Percentiles rank a stretch among this genome's conserved stretches.
Evolutionary conservation across 2,329 filamentous ascomycete species (phyloP).

Genomic region (Fusarium kyushuense): DNA sequence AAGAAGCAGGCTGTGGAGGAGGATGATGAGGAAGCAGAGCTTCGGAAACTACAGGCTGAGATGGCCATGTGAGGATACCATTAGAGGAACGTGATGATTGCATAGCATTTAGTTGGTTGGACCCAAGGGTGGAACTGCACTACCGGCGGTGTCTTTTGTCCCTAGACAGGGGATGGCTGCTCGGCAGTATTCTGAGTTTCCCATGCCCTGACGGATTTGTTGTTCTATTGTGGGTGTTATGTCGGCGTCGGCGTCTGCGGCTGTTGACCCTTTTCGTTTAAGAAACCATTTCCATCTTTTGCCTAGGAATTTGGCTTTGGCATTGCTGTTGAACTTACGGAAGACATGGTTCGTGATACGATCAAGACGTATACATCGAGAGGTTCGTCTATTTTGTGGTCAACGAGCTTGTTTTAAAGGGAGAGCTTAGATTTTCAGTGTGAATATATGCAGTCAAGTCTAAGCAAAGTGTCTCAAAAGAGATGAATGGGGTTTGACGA

Average conservation of each 20-base stretch:
- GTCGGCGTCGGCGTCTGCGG: conserved; percentile 52
- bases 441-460: conserved; percentile 38
- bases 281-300: conserved; percentile 35
- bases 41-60: conserved; percentile 92
- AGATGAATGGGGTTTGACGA: background rate
- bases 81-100: conserved; percentile 33
- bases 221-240: conserved; percentile 46
- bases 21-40: conserved; percentile 95
- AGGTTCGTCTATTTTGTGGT: conserved; percentile 5
- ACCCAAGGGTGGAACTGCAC: conserved; percentile 24
- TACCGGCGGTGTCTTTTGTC: conserved; percentile 17
- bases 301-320: conserved; percentile 24
- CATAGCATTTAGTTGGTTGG: conserved; percentile 46
- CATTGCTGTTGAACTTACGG: conserved; percentile 9
- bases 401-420: conserved; percentile 28
- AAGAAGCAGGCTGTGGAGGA: conserved; percentile 69
- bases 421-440: conserved; percentile 48
- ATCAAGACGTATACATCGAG: background rate
- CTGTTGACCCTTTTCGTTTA: conserved; percentile 44
- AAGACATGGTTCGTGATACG: conserved; percentile 7
- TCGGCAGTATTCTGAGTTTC: conserved; percentile 26
- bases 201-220: conserved; percentile 34
- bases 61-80: conserved; percentile 83
- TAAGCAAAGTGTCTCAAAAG: background rate
- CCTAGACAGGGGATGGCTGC: conserved; percentile 38